Base-by-base conservation (phyloP, 495 filamentous ascomycete genomes). In the Podospora sp. region DNA sequence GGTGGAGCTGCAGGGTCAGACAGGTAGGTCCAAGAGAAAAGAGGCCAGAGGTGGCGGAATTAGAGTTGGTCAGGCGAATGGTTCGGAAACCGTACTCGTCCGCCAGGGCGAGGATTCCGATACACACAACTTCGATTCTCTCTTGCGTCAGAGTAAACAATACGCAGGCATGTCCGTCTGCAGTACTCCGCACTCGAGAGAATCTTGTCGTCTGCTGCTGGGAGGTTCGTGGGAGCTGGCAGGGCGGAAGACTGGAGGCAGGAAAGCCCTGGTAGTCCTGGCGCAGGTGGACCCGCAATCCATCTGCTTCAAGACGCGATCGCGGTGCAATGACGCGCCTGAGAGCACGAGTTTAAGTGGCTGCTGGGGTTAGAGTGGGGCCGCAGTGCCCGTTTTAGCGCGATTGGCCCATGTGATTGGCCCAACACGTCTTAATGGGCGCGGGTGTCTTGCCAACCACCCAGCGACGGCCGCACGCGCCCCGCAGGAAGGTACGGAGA, bases 401-500 rank as follows among this genome's bases (percentile, higher is more conserved):
- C 61, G 61, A 63, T 70, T 72, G 73, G 62, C 11, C 22, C 1
- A 22, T 24, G 46, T 72, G 67, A 73, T 75, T 75, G 73, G 73
- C 29, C 29, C 25, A 25, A 63, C 61, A 63, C 61, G 61, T 63
- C 49, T 63, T 18, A 24, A 20, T 16, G 36, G 22, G 20, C 59
- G 27, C 12, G 9, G 21, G 33, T 26, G 29, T 22, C 63, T 52
- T 21, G 35, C 59, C 67, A 36, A 64, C 52, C 33, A 56, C 46
- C 66, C 67, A 62, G 63, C 67, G 49, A 56, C 67, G 27, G 50
- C 14, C 59, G 33, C 21, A 51, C 26, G 61, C 61, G 29, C 61
- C 61, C 51, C 62, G 56, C 50, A 5, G 25, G 22, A 2, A 33
- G 25, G 24, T 6, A 29, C n/a, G 56, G 11, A 29, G 40, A 46